These are phyloP conservation scores for Hanseniaspora taiwanica DNA, from an alignment of 805 yeast species.

Conservation along the genomic window DNA sequence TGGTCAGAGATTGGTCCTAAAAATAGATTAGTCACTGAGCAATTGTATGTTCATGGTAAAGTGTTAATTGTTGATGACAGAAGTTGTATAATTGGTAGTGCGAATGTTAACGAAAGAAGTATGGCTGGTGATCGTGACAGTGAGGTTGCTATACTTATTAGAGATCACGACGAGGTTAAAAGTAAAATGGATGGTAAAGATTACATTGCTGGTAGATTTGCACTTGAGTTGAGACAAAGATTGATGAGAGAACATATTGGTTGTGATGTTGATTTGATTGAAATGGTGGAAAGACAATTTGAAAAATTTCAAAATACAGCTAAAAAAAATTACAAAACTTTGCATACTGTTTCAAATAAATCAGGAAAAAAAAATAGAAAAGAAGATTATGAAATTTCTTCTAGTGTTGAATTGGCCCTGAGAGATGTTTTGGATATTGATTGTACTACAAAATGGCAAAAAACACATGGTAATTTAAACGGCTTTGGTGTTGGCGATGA, in stretches of 20 bases:
- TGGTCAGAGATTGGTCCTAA: conserved; percentile 88
- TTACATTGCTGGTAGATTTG: conserved; percentile 72
- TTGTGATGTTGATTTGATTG: conserved; percentile 77
- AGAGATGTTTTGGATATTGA: conserved; percentile 43
- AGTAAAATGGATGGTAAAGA: conserved; percentile 71
- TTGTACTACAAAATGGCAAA: conserved; percentile 31
- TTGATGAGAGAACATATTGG: conserved; percentile 96
- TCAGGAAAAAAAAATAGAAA: conserved; percentile 3
- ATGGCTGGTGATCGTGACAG: conserved; percentile 92
- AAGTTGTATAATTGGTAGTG: conserved; percentile 90
- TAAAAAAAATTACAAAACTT: conserved; percentile 14
- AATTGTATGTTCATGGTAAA: conserved; percentile 87
- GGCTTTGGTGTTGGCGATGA: conserved; percentile 7
- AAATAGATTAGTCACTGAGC: conserved; percentile 70
- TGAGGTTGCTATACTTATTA: conserved; percentile 78
- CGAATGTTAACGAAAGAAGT: conserved; percentile 92
- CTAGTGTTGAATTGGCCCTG: conserved; percentile 65
- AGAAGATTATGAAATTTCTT: conserved; percentile 29
- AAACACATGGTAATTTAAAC: conserved; percentile 26
- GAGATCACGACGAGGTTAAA: conserved; percentile 63
- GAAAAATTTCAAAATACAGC: conserved; percentile 28
- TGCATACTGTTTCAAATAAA: conserved; percentile 9
- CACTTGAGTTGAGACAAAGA: conserved; percentile 78
- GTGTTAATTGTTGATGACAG: conserved; percentile 86
- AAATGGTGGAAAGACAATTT: conserved; percentile 66